phyloP scores from a whole-genome alignment of 192 early-diverging fungal genomes.

The Entomortierella chlamydospora region DNA sequence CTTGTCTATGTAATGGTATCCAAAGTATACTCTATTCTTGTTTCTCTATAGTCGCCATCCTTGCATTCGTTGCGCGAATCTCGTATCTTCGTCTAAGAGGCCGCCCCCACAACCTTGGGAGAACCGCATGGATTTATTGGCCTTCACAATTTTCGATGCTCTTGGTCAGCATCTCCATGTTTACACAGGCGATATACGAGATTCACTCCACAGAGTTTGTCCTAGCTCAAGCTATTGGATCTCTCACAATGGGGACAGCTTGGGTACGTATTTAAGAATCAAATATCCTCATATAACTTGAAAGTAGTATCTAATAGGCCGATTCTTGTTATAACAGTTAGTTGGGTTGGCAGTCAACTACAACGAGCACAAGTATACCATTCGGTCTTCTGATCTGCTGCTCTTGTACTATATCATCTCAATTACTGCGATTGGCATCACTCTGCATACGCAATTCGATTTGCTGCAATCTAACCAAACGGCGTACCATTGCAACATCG shows the following conservation, averaged over 20 bases:
- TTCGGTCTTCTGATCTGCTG: slow-evolving; percentile 41
- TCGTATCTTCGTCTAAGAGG: slow-evolving; percentile 7
- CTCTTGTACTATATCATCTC: slow-evolving; percentile 19
- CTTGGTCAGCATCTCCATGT: background rate
- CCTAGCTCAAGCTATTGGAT: background rate
- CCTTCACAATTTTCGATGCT: slow-evolving; percentile 14
- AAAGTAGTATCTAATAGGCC: background rate
- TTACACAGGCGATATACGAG: background rate
- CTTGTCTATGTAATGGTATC: background rate
- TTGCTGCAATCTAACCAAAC: background rate
- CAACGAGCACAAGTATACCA: slow-evolving; percentile 40
- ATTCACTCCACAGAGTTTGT: background rate
- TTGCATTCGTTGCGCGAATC: slow-evolving; percentile 1
- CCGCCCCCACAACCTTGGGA: slow-evolving; percentile 21
- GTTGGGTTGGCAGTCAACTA: slow-evolving; percentile 23
- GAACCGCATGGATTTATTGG: slow-evolving; percentile 49
- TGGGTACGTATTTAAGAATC: slow-evolving; percentile 14
- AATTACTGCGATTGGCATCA: background rate
- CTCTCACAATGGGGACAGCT: background rate
- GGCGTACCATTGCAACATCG: slow-evolving; percentile 1
- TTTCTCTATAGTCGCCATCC: background rate
- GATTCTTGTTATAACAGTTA: slow-evolving; percentile 2
- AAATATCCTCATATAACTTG: background rate
- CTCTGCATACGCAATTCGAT: slow-evolving; percentile 18
- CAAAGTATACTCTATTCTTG: slow-evolving; percentile 11